phyloP scores from a whole-genome alignment of 208 protist species.

The Porcisia deanei region DNA sequence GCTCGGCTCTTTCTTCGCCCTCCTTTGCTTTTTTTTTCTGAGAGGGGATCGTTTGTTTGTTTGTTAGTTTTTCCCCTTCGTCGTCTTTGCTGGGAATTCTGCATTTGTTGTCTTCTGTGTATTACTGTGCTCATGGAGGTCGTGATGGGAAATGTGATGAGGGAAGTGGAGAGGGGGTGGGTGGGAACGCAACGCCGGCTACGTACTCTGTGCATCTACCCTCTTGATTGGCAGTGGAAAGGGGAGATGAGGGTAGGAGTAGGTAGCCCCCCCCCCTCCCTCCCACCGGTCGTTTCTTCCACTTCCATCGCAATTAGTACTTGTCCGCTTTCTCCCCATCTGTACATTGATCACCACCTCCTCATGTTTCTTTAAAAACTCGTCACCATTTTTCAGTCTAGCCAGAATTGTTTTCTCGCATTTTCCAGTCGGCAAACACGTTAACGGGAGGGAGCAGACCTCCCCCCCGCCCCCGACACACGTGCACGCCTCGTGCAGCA shows the following conservation, averaged over 20 bases:
- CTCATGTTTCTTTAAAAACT: neutral
- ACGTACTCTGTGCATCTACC: no score
- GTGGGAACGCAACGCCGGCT: no score
- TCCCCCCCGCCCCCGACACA: neutral
- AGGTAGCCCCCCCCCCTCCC: no score
- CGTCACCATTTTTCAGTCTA: neutral
- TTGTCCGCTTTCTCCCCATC: neutral
- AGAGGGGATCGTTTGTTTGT: neutral
- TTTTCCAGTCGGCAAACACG: neutral
- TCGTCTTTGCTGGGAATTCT: neutral
- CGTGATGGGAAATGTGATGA: neutral
- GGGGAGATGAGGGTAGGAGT: no score
- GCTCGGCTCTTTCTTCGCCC: neutral
- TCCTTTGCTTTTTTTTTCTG: neutral
- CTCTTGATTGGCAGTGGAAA: no score
- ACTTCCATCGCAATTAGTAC: no score
- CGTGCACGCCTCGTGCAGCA: neutral
- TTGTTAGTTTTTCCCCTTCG: neutral
- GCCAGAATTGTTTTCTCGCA: neutral
- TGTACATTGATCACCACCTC: neutral
- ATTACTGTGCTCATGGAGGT: neutral
- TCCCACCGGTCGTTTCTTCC: no score
- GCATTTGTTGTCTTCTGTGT: neutral
- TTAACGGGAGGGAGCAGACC: neutral
- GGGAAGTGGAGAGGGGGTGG: no score